Percentiles rank a stretch among this genome's conserved stretches.
phyloP scores from a whole-genome alignment of 1,284 basidiomycete genomes.

The Schizopora paradoxa region DNA sequence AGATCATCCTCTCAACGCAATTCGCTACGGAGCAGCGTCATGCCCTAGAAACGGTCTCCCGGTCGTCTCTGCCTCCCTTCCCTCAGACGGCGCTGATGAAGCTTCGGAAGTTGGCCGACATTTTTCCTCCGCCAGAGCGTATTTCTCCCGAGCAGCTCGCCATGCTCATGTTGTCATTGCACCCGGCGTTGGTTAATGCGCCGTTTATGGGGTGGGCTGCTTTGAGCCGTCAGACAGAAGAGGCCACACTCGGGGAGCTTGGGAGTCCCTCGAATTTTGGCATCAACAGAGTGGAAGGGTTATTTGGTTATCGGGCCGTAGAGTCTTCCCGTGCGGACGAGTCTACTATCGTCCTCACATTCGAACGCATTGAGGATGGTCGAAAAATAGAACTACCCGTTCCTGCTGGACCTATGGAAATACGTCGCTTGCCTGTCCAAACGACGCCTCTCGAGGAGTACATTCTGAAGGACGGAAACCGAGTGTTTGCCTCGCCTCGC shows the following conservation, averaged over 20 bases:
- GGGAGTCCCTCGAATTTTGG: constrained; percentile 41
- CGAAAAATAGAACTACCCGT: constrained; percentile 24
- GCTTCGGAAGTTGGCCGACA: constrained; percentile 37
- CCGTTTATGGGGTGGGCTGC: constrained; percentile 57
- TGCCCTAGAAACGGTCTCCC: constrained; percentile 45
- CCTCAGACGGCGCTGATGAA: constrained; percentile 58
- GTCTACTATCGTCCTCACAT: constrained; percentile 37
- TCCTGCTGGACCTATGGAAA: constrained; percentile 47
- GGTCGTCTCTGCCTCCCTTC: constrained; percentile 50
- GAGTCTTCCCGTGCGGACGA: constrained; percentile 38
- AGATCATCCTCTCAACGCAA: constrained; percentile 55
- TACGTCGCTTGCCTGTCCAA: constrained; percentile 29
- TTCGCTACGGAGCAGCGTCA: constrained; percentile 52
- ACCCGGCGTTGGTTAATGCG: constrained; percentile 49
- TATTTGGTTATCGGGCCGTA: constrained; percentile 46
- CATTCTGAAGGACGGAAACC: constrained; percentile 20
- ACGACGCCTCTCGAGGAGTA: constrained; percentile 34
- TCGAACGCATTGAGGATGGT: constrained; percentile 29
- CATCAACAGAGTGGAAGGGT: constrained; percentile 37
- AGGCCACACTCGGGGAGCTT: constrained; percentile 47
- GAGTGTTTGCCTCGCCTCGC: constrained; percentile 35
- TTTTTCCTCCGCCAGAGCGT: constrained; percentile 42
- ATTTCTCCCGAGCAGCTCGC: constrained; percentile 45
- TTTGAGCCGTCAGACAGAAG: constrained; percentile 47
- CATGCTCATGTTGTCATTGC: constrained; percentile 46